These are phyloP conservation scores for Fusarium staphyleae DNA, from an alignment of 2,329 filamentous ascomycete genomes.

Conservation along the genomic window DNA sequence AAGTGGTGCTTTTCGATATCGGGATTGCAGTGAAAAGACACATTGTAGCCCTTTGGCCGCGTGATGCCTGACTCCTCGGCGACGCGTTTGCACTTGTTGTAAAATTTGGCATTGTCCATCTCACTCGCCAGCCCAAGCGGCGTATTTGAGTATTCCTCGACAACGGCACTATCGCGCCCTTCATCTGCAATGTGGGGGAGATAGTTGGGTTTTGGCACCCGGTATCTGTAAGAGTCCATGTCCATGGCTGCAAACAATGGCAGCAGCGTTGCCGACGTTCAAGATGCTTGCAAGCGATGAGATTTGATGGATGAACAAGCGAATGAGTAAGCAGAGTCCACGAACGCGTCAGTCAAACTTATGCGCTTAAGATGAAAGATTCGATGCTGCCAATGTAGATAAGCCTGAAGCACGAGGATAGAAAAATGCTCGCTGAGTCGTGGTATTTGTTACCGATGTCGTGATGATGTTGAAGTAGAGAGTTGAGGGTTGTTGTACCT, in stretches of 20 bases:
- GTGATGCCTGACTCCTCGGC: constrained; percentile 73
- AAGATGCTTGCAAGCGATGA: constrained; percentile 5
- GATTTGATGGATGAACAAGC: constrained; percentile 10
- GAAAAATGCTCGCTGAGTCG: neutral
- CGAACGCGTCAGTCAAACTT: neutral
- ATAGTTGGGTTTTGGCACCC: constrained; percentile 66
- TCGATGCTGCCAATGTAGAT: neutral
- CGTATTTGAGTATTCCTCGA: constrained; percentile 57
- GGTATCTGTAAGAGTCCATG: constrained; percentile 58
- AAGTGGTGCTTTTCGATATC: constrained; percentile 97
- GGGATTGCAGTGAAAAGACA: constrained; percentile 95
- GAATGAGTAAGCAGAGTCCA: constrained; percentile 18
- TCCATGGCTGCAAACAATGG: constrained; percentile 41
- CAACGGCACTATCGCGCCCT: constrained; percentile 59
- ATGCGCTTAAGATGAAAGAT: neutral
- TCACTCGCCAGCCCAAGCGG: constrained; percentile 60
- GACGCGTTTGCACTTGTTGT: constrained; percentile 63
- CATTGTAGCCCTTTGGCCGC: constrained; percentile 83
- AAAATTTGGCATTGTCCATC: constrained; percentile 63
- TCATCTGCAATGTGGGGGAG: constrained; percentile 61
- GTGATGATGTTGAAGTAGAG: constrained; percentile 3
- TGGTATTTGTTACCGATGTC: neutral
- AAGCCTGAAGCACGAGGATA: neutral
- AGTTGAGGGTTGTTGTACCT: constrained; percentile 23
- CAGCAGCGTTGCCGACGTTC: constrained; percentile 2